phyloP scores from a whole-genome alignment of 495 filamentous ascomycete genomes.

The Penicillium steckii region DNA sequence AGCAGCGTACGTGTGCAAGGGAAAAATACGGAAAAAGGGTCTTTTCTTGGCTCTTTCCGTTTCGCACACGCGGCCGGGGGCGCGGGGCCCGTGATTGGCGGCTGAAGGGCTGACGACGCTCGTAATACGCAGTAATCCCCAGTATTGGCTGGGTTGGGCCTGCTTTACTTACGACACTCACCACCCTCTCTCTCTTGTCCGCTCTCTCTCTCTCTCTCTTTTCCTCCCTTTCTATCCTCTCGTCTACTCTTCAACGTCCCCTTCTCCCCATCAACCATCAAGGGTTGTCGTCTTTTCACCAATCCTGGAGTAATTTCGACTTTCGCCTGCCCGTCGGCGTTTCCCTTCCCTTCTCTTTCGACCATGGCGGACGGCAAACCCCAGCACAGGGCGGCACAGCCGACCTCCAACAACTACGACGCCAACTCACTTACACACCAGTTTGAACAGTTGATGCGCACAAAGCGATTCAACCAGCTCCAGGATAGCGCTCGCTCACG shows the following conservation, averaged over 20 bases:
- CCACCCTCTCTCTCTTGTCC: constrained; percentile 7
- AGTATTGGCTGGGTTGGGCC: too few species aligned
- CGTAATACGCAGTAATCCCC: constrained; percentile 25
- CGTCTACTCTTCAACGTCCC: constrained; percentile 5
- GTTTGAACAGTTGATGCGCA: constrained; percentile 77
- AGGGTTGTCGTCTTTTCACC: constrained; percentile 12
- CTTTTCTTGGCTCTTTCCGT: constrained; percentile 32
- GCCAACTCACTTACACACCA: constrained; percentile 54
- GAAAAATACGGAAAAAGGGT: constrained; percentile 28
- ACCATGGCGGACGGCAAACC: constrained; percentile 44
- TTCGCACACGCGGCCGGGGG: constrained; percentile 47
- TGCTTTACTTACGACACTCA: too few species aligned
- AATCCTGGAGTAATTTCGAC: constrained; percentile 21
- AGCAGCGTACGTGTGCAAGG: constrained; percentile 24
- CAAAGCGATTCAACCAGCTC: constrained; percentile 75
- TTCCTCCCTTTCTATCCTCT: constrained; percentile 9
- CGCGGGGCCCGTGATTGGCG: constrained; percentile 44
- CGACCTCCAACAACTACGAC: constrained; percentile 38
- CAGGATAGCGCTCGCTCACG: constrained; percentile 55
- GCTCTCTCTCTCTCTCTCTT: constrained; percentile 4
- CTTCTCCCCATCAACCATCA: constrained; percentile 5
- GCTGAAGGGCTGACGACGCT: constrained; percentile 48
- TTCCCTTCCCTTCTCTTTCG: constrained; percentile 13
- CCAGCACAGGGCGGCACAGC: constrained; percentile 30
- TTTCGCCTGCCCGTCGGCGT: constrained; percentile 23